Evolutionary conservation across 176 grass and related monocot species (phyloP), one percentile per base, ranked within the genome.

Genomic region (Avena insularis): DNA sequence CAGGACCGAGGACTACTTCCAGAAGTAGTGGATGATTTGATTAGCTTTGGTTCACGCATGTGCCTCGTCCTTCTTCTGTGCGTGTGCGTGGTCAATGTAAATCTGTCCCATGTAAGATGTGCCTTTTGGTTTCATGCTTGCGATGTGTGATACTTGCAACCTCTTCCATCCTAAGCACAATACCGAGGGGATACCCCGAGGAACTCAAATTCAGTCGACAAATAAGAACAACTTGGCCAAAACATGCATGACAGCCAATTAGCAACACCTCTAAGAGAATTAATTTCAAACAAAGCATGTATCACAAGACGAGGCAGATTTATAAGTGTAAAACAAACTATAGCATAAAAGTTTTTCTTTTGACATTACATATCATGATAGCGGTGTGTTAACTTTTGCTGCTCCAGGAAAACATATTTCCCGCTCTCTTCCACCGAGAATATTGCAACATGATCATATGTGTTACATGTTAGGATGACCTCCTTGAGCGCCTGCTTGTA

Each of bases 1-100:
- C 51, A 99, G 94, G 94, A 92, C 87, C 14, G 97, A 98, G 76
- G 89, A 86, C 43, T 99, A 99, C 94, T 96, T 98, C 62, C 60
- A 95, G 82, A 77, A 88, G 88, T 95, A 88, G 88, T 81, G 73
- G 73, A 43, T 48, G 63, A 84, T 48, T 17, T 46, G 57, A 56
- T 23, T 79, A 66, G 35, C 48, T 68, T 51, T 48, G 48, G 19
- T 45, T 61, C 36, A 10, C 51, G 79, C 31, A 29, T 75, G 16
- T 79, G 83, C 69, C 25, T 43, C 49, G 4, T 60, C 25, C 77
- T 82, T 75, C 33, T 40, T 77, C n/a, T 67, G 56, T 81, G 65
- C 67, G 73, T 29, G 35, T 54, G 62, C 12, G 61, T 50, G 50
- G 31, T 76, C 38, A 17, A 70, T 82, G 80, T 76, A 71, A 81